Conservation (phyloP, 805 yeast species). For the Brettanomyces sp. region DNA sequence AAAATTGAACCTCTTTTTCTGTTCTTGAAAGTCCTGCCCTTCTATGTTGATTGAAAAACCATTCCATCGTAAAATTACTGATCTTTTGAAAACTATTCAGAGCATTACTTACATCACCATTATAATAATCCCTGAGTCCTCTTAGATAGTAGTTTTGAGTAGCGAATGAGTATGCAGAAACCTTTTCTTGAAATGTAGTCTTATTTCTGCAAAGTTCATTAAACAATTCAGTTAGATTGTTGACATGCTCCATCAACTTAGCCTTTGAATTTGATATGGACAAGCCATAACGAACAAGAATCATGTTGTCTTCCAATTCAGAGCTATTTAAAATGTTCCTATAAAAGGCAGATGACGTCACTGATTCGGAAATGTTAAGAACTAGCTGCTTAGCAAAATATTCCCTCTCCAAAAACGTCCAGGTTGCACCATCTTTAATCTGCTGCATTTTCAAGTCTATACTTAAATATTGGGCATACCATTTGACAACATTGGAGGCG, state of each 20-base stretch:
- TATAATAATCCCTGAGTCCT: background rate
- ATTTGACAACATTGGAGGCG: background rate
- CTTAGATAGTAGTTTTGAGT: background rate
- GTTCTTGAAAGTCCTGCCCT: no score
- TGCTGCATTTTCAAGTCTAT: background rate
- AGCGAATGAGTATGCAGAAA: background rate
- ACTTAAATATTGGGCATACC: background rate
- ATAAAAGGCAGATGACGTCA: background rate
- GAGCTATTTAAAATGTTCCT: background rate
- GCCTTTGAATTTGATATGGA: background rate
- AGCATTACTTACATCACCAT: background rate
- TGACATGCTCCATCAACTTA: background rate
- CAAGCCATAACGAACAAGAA: background rate
- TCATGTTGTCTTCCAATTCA: background rate
- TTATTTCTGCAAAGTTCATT: background rate
- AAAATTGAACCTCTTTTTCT: no score
- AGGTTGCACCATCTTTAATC: background rate
- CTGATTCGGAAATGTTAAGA: background rate
- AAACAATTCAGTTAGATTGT: background rate
- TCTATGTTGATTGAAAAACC: no score
- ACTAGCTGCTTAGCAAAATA: background rate
- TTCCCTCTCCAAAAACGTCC: background rate
- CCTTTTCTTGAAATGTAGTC: background rate
- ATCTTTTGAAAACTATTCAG: background rate
- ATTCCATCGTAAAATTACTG: no score